Evolutionary conservation across 2,329 filamentous ascomycete genomes (phyloP), one percentile per base, ranked within the genome.

Genomic region (Rhinocladiella similis): DNA sequence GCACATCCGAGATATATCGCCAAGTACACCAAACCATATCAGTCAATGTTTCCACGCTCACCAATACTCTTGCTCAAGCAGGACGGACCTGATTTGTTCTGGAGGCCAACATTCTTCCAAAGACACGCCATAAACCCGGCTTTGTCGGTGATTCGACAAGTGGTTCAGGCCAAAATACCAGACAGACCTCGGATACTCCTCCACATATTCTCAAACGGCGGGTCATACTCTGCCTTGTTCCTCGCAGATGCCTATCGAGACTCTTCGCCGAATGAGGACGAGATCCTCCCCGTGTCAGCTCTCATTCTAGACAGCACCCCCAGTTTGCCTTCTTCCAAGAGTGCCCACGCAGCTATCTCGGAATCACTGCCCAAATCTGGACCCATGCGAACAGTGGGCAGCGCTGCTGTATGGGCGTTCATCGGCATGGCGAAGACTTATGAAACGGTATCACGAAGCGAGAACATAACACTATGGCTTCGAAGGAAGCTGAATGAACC

Each of bases 201-300:
- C 12, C 80, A 83, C 61, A 57, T 75, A 33, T 82, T 83, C 63
- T 83, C 80, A 38, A 82, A 83, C 60, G 80, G 80, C 51, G 81
- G 80, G 46, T 70, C 75, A 20, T 72, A 72, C 50, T 74, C 74
- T 29, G 73, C 78, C 16, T 67, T 67, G 29, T 68, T 71, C 36
- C 63, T 80, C 16, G 75, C 75, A 52, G 60, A 67, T 25, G 63
- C 69, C 12, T 77, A 62, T 42, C 48, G 41, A 16, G 35, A 41
- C 13, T 18, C 50, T 74, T 53, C 65, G 61, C 35, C 56, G 59
- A 41, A 57, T 65, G 42, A 66, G 62, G 42, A 65, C 18, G 65
- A 14, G 60, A 45, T 33, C 59, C 69, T 75, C 5, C 70, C 74
- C 18, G 63, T 81, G 10, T 74, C 78, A 60, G 80, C 82, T 65